phyloP scores from a whole-genome alignment of 148 eudicot species.

The Vaccinium corymbosum region DNA sequence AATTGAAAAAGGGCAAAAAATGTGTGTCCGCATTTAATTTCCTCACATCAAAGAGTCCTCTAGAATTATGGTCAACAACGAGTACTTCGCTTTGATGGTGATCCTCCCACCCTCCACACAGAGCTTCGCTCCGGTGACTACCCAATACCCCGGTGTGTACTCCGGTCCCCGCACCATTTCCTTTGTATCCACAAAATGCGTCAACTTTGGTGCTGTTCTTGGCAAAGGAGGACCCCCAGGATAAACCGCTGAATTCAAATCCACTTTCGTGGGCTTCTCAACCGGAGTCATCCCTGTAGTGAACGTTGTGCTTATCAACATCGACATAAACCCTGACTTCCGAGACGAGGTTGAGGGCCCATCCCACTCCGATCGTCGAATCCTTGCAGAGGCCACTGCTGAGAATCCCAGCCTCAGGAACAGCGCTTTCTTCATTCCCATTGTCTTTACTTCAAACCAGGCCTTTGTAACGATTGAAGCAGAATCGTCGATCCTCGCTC shows the following conservation, averaged over 20 bases:
- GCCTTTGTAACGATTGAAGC: constrained; percentile 80
- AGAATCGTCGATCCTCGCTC: constrained; percentile 42
- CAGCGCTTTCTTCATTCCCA: constrained; percentile 77
- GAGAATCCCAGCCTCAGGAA: constrained; percentile 80
- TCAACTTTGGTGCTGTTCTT: constrained; percentile 52
- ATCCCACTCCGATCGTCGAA: constrained; percentile 79
- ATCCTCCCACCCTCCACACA: constrained; percentile 68
- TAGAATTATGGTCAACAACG: constrained; percentile 54
- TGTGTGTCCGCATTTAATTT: background rate
- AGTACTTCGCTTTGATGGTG: constrained; percentile 62
- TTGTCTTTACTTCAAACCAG: constrained; percentile 78
- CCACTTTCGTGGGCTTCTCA: constrained; percentile 53
- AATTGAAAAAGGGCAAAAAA: background rate
- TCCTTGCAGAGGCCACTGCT: constrained; percentile 54
- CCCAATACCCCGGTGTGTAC: constrained; percentile 89
- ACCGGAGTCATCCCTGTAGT: constrained; percentile 40
- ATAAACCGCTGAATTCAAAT: constrained; percentile 77
- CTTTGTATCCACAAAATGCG: constrained; percentile 59
- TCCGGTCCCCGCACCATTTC: constrained; percentile 90
- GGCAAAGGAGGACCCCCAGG: constrained; percentile 84
- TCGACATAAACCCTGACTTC: constrained; percentile 80
- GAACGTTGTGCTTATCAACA: constrained; percentile 75
- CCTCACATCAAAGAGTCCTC: constrained; percentile 60
- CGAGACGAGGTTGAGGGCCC: constrained; percentile 56
- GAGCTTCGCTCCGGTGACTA: constrained; percentile 84